Evolutionary conservation across 805 yeast genomes (phyloP).

Genomic region (Schwanniomyces polymorphus): DNA sequence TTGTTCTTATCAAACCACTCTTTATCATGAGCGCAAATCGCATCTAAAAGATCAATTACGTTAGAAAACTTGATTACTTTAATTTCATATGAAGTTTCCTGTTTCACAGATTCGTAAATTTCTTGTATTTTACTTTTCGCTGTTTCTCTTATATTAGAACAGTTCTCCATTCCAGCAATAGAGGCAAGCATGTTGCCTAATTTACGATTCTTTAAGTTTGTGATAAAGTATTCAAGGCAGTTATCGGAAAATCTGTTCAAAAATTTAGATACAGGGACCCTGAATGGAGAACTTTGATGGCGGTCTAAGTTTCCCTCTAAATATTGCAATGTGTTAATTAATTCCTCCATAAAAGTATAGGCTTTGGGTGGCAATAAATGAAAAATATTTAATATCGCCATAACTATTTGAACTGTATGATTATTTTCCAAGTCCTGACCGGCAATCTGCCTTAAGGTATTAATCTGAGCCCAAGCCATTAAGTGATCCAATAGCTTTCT

Average conservation of each 20-base stretch:
- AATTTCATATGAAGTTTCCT: constrained; percentile 51
- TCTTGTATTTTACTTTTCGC: constrained; percentile 53
- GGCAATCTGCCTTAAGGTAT: constrained; percentile 70
- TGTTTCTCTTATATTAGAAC: constrained; percentile 54
- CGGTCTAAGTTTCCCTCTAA: constrained; percentile 84
- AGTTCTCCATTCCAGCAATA: constrained; percentile 56
- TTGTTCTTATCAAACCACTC: constrained; percentile 62
- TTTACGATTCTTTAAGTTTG: constrained; percentile 62
- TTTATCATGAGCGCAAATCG: constrained; percentile 49
- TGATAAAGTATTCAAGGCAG: constrained; percentile 66
- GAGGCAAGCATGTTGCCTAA: constrained; percentile 68
- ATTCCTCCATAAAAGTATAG: constrained; percentile 84
- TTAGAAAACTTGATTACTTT: constrained; percentile 71
- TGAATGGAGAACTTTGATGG: constrained; percentile 83
- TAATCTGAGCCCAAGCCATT: constrained; percentile 93
- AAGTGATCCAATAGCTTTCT: constrained; percentile 88
- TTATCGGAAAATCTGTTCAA: constrained; percentile 80
- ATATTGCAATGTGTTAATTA: constrained; percentile 70
- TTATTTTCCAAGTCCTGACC: constrained; percentile 79
- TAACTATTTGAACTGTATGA: constrained; percentile 80
- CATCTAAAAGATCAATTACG: constrained; percentile 60
- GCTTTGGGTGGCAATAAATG: constrained; percentile 92
- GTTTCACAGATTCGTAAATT: constrained; percentile 47
- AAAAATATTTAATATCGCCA: constrained; percentile 87
- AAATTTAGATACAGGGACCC: constrained; percentile 86